A percentile compares a stretch with the other conserved stretches of the same genome.
phyloP scores from a whole-genome alignment of 257 asterid genomes.

The Lavandula angustifolia region DNA sequence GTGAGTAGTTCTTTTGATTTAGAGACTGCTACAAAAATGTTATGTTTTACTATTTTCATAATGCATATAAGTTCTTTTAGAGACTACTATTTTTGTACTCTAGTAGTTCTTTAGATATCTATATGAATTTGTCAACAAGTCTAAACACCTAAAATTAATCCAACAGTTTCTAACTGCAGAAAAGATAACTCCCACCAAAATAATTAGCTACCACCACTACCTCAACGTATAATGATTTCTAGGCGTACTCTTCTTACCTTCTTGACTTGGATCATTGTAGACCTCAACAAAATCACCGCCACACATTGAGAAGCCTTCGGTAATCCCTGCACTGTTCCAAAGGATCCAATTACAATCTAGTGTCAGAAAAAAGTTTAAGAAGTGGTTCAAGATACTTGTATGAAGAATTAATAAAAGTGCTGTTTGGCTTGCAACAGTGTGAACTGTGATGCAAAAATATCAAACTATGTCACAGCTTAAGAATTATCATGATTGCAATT shows the following conservation, averaged over 20 bases:
- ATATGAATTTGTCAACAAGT: constrained; percentile 14
- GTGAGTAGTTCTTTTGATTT: constrained; percentile 4
- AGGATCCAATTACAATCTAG: constrained; percentile 23
- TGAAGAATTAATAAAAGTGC: constrained; percentile 1
- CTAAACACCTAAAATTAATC: constrained; percentile 6
- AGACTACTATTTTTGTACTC: too few species aligned
- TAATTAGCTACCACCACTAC: constrained; percentile 23
- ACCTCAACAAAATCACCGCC: constrained; percentile 99
- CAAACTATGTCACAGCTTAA: constrained; percentile 1
- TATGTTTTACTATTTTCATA: constrained; percentile 2
- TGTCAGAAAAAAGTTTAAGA: background rate
- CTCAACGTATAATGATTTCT: constrained; percentile 22
- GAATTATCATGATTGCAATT: constrained; percentile 25
- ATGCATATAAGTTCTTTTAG: constrained; percentile 13
- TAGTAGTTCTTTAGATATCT: too few species aligned
- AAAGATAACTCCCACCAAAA: background rate
- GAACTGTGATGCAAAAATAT: constrained; percentile 4
- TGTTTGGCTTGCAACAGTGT: constrained; percentile 20
- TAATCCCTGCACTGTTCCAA: constrained; percentile 92
- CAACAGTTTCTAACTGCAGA: background rate
- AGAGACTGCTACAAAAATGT: background rate
- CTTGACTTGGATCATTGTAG: constrained; percentile 85
- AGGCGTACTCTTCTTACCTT: constrained; percentile 49
- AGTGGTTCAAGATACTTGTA: constrained; percentile 19
- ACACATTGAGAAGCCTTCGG: constrained; percentile 98